Conservation (phyloP, 2,329 filamentous ascomycete species). For the Nemania abortiva region DNA sequence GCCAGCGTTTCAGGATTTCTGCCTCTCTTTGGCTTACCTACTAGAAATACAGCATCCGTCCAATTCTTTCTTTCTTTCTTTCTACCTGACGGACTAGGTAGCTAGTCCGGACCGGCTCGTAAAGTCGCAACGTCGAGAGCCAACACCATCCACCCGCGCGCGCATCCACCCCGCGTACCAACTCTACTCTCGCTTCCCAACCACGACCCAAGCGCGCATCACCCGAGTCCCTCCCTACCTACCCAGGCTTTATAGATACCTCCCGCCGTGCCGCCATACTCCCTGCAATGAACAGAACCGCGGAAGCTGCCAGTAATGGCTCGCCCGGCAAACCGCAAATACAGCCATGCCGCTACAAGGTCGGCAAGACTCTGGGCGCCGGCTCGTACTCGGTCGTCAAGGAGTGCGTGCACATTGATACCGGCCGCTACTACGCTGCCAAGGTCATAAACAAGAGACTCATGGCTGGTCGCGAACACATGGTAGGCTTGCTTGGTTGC, state of each 20-base stretch:
- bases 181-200: background rate
- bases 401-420: constrained; percentile 98
- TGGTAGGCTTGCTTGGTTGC: constrained; percentile 69
- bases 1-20: background rate
- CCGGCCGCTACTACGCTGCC: constrained; percentile 95
- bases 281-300: constrained; percentile 44
- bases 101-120: no score
- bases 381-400: constrained; percentile 99
- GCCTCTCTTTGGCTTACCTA: background rate
- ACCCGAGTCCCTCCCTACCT: background rate
- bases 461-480: constrained; percentile 97
- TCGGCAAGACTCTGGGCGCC: constrained; percentile 95
- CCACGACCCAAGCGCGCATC: constrained; percentile 9
- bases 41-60: background rate
- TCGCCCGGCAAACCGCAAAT: constrained; percentile 66
- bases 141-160: background rate
- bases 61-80: background rate
- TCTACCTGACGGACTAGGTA: background rate
- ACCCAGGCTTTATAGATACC: background rate
- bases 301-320: constrained; percentile 46
- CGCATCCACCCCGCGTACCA: background rate
- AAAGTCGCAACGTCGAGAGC: constrained; percentile 7
- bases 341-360: constrained; percentile 98
- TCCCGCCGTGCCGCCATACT: background rate
- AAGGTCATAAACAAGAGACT: constrained; percentile 99